Evolutionary conservation across 2,329 filamentous ascomycete species (phyloP).

Genomic region (Trichoderma atrobrunneum): DNA sequence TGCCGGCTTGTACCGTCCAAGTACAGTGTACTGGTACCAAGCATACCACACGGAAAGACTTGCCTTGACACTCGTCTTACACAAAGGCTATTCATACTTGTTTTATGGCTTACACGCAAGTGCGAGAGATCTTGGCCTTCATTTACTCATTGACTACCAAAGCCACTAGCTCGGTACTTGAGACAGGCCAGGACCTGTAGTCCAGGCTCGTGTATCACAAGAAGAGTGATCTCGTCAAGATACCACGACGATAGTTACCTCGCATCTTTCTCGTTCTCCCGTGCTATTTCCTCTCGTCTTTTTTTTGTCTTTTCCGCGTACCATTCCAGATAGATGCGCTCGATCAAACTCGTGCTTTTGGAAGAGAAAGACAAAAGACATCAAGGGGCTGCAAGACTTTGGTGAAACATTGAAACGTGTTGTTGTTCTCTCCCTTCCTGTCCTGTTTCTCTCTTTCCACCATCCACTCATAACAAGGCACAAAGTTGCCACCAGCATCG

Average conservation of each 20-base stretch:
- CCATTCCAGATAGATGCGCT: neutral
- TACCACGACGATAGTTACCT: neutral
- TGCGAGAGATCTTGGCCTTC: neutral
- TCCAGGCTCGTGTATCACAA: neutral
- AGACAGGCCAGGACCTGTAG: neutral
- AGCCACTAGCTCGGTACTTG: neutral
- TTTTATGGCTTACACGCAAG: neutral
- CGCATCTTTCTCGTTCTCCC: neutral
- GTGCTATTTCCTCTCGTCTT: neutral
- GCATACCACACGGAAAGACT: neutral
- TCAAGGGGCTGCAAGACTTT: neutral
- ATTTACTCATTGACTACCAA: neutral
- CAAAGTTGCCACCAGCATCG: neutral
- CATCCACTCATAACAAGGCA: neutral
- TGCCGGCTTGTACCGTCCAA: neutral
- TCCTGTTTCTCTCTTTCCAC: neutral
- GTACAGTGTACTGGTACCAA: neutral
- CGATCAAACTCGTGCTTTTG: neutral
- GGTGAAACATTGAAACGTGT: conserved; percentile 12
- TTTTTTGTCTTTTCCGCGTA: neutral
- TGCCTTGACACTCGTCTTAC: neutral
- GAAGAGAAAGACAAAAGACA: neutral
- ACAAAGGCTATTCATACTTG: neutral
- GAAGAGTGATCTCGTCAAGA: neutral
- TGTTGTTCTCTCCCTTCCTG: neutral